Conservation (phyloP, 495 filamentous ascomycete genomes). For the Amorphotheca resinae region DNA sequence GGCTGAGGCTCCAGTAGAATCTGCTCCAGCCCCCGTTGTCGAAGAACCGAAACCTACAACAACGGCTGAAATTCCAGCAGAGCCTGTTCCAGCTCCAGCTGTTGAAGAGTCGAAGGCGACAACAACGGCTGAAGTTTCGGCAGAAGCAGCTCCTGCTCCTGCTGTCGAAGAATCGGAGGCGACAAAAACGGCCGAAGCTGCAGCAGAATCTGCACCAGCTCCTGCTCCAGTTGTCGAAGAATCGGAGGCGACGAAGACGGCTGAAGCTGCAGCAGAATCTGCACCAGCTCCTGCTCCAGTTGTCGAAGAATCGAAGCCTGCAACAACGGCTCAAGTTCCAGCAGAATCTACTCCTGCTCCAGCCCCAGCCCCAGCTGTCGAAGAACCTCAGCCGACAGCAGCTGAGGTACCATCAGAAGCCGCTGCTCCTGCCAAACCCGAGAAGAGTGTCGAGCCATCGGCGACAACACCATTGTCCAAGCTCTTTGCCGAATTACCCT, state of each 20-base stretch:
- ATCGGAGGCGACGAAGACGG: slow-evolving; percentile 1
- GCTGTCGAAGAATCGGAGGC: not conserved
- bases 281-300: not conserved
- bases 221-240: not conserved
- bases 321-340: slow-evolving; percentile 1
- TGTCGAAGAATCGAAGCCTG: slow-evolving; percentile 3
- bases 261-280: slow-evolving; percentile 1
- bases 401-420: not conserved
- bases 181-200: not conserved
- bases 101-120: slow-evolving; percentile 3
- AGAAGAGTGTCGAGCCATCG: not conserved
- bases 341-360: slow-evolving; percentile 1
- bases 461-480: slow-evolving; percentile 8
- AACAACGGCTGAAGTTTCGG: slow-evolving; percentile 1
- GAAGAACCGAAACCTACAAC: slow-evolving; percentile 2
- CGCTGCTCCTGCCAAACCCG: not conserved
- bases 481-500: slow-evolving; percentile 16
- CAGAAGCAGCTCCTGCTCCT: not conserved
- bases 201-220: not conserved
- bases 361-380: not conserved
- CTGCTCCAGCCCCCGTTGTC: not conserved
- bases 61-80: slow-evolving; percentile 2
- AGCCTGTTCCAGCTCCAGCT: not conserved
- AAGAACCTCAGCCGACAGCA: not conserved
- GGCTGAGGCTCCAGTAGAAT: slow-evolving; percentile 1